phyloP scores from a whole-genome alignment of 257 asterid species.

The Haberlea rhodopensis region DNA sequence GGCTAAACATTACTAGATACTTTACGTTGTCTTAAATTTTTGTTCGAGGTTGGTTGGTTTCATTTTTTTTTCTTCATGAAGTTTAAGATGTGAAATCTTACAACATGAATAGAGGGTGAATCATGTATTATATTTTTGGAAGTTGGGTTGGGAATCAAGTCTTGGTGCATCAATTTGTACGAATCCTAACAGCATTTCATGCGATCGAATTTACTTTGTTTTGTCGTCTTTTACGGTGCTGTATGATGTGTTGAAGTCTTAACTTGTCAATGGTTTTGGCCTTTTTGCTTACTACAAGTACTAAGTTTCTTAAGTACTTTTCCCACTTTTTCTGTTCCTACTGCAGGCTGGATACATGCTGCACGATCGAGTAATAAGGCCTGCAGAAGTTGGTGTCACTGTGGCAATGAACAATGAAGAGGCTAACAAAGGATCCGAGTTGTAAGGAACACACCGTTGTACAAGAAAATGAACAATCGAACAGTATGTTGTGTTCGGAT shows the following conservation, averaged over 20 bases:
- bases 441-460: neutral
- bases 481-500: conserved; percentile 7
- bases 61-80: too few species aligned
- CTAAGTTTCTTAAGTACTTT: neutral
- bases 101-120: too few species aligned
- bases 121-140: too few species aligned
- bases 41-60: too few species aligned
- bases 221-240: too few species aligned
- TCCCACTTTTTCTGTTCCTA: neutral
- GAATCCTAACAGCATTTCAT: too few species aligned
- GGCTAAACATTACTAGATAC: neutral
- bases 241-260: neutral
- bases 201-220: too few species aligned
- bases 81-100: too few species aligned
- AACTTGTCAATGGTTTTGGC: neutral
- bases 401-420: conserved; percentile 32
- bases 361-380: conserved; percentile 70
- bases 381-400: conserved; percentile 92
- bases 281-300: neutral
- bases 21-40: neutral
- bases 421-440: conserved; percentile 26
- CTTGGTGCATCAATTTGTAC: too few species aligned
- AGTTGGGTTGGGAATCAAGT: too few species aligned
- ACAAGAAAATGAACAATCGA: neutral
- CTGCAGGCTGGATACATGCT: conserved; percentile 73